These are phyloP conservation scores for Rhizopogon sp. DNA, from an alignment of 768 basidiomycete genomes.

Conservation along the genomic window DNA sequence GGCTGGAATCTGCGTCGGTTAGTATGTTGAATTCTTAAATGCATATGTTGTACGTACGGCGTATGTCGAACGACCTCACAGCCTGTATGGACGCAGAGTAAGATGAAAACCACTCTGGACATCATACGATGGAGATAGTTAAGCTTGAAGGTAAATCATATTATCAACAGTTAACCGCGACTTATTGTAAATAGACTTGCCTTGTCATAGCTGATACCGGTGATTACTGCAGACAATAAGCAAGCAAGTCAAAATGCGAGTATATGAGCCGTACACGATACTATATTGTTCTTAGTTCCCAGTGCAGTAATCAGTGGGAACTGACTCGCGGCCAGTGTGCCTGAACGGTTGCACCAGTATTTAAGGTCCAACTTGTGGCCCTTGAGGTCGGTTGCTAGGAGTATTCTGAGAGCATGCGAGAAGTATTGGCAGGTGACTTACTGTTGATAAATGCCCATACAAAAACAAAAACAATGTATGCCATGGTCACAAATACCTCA, in stretches of 20 bases:
- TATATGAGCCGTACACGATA: conserved; percentile 29
- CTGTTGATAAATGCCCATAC: conserved; percentile 23
- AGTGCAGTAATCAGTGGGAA: conserved; percentile 51
- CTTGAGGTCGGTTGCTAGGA: conserved; percentile 16
- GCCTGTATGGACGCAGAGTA: conserved; percentile 44
- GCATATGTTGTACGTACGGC: not conserved
- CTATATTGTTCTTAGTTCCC: conserved; percentile 56
- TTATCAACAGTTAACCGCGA: not conserved
- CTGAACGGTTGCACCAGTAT: conserved; percentile 33
- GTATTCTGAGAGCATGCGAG: not conserved
- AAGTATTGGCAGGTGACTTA: conserved; percentile 2
- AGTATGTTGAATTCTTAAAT: not conserved
- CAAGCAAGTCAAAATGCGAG: not conserved
- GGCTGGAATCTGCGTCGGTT: not conserved
- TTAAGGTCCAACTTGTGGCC: conserved; percentile 15
- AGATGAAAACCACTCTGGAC: conserved; percentile 36
- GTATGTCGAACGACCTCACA: conserved; percentile 29
- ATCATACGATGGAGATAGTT: conserved; percentile 38
- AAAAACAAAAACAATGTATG: conserved; percentile 27
- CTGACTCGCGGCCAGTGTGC: conserved; percentile 41
- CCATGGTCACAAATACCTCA: conserved; percentile 30
- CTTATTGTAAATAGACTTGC: conserved; percentile 14
- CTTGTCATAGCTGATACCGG: conserved; percentile 45
- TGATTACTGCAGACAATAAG: conserved; percentile 33
- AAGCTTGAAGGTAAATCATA: conserved; percentile 12